phyloP scores from a whole-genome alignment of 139 green algal genomes.

The Pleodorina starrii region DNA sequence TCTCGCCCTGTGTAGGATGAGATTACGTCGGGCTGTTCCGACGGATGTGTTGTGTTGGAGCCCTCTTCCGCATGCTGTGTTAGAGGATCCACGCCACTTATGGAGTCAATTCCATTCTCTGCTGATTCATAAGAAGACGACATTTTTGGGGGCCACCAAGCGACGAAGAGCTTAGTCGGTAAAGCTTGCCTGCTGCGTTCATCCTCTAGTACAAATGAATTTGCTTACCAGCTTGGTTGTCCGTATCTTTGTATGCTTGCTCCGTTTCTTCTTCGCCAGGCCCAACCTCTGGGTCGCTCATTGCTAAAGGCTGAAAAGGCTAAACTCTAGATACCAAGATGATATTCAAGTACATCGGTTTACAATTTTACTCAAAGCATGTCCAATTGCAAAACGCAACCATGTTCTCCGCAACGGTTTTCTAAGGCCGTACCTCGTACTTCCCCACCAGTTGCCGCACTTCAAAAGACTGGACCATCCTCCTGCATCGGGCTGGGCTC shows the following conservation, averaged over 20 bases:
- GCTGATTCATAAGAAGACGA: neutral
- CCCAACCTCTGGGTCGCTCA: constrained; percentile 37
- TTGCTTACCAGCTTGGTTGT: neutral
- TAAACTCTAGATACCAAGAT: no score
- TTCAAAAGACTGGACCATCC: neutral
- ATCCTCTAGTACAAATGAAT: no score
- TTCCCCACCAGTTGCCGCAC: no score
- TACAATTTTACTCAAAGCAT: neutral
- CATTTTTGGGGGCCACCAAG: neutral
- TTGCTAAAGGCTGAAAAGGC: no score
- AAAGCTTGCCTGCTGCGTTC: no score
- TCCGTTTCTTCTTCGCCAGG: neutral
- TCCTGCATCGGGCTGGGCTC: neutral
- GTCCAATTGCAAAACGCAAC: neutral
- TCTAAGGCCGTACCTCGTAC: constrained; percentile 35
- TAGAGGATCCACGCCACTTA: neutral
- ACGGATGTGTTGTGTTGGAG: constrained; percentile 17
- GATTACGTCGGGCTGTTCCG: constrained; percentile 41
- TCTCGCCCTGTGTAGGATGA: constrained; percentile 41
- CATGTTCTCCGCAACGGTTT: neutral
- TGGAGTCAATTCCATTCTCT: constrained; percentile 25
- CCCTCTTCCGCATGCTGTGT: constrained; percentile 39
- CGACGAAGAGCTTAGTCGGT: no score
- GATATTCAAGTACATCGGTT: no score
- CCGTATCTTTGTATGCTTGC: neutral